Evolutionary conservation across 2,329 filamentous ascomycete species (phyloP).

Genomic region (Ophiosphaerella herpotricha): DNA sequence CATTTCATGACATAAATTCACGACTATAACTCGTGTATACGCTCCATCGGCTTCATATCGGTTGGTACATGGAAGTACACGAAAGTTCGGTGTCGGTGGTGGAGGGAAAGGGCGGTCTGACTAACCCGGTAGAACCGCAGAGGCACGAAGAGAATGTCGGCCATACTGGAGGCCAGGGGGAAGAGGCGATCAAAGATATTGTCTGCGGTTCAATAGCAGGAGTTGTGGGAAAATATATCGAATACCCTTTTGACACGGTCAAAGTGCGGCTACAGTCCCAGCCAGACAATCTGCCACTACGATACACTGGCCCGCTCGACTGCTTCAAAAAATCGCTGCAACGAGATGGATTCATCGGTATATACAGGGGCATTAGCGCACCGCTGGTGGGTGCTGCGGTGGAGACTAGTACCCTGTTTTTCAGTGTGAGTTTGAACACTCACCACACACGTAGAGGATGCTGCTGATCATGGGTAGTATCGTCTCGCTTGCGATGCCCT

Average conservation of each 20-base stretch:
- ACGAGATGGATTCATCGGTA: slow-evolving; percentile 75
- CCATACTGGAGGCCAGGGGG: slow-evolving; percentile 48
- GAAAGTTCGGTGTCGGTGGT: slow-evolving; percentile 37
- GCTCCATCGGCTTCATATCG: slow-evolving; percentile 5
- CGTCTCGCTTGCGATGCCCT: slow-evolving; percentile 60
- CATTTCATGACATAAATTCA: slow-evolving; percentile 20
- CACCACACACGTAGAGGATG: background rate
- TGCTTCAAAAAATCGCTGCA: slow-evolving; percentile 88
- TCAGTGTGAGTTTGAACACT: slow-evolving; percentile 61
- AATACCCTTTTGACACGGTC: slow-evolving; percentile 98
- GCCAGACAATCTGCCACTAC: slow-evolving; percentile 78
- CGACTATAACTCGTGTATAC: slow-evolving; percentile 4
- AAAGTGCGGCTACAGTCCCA: slow-evolving; percentile 98
- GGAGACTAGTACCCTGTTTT: slow-evolving; percentile 90
- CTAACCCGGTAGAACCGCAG: slow-evolving; percentile 24
- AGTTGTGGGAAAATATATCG: slow-evolving; percentile 90
- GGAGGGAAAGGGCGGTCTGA: slow-evolving; percentile 33
- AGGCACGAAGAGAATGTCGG: slow-evolving; percentile 12
- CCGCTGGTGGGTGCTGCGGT: slow-evolving; percentile 88
- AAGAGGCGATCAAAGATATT: slow-evolving; percentile 82
- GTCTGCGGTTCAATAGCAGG: slow-evolving; percentile 89
- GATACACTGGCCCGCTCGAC: slow-evolving; percentile 85
- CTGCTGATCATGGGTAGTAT: slow-evolving; percentile 46
- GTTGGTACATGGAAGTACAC: slow-evolving; percentile 36
- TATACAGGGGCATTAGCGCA: slow-evolving; percentile 92